Evolutionary conservation across 2,329 filamentous ascomycete species (phyloP).

Genomic region (Fusarium pseudoanthophilum): DNA sequence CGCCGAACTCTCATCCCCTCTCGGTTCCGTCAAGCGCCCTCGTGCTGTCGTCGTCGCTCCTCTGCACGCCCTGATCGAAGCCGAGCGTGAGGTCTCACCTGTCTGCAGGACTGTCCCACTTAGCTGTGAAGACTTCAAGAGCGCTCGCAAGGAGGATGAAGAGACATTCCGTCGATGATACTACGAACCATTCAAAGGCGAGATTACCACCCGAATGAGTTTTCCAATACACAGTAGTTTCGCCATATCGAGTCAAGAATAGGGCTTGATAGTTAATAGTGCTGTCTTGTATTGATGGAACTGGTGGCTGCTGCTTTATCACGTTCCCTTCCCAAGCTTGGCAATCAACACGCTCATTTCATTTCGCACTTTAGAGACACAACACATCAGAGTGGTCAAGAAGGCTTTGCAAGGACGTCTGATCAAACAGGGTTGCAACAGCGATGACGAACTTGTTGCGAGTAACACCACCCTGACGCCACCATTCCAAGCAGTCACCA

Average conservation of each 20-base stretch:
- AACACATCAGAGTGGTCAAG: fast-evolving
- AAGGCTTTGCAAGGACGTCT: fast-evolving
- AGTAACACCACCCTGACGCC: fast-evolving
- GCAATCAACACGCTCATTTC: neutral
- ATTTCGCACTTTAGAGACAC: neutral
- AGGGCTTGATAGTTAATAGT: neutral
- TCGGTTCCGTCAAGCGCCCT: neutral
- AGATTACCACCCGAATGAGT: fast-evolving
- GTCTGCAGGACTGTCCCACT: neutral
- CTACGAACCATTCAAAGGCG: neutral
- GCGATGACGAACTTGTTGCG: neutral
- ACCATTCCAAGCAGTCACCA: fast-evolving
- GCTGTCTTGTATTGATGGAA: neutral
- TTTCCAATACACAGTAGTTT: neutral
- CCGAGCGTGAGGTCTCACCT: too few species aligned
- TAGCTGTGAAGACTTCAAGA: neutral
- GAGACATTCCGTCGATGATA: neutral
- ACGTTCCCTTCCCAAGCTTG: neutral
- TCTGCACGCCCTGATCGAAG: too few species aligned
- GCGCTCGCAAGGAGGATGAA: neutral
- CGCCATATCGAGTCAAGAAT: neutral
- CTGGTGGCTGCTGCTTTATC: neutral
- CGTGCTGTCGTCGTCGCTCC: neutral
- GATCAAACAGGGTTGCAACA: fast-evolving
- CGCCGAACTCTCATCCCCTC: neutral